These are phyloP conservation scores for Closterium sp. DNA, from an alignment of 139 green algal species.

Conservation along the genomic window DNA sequence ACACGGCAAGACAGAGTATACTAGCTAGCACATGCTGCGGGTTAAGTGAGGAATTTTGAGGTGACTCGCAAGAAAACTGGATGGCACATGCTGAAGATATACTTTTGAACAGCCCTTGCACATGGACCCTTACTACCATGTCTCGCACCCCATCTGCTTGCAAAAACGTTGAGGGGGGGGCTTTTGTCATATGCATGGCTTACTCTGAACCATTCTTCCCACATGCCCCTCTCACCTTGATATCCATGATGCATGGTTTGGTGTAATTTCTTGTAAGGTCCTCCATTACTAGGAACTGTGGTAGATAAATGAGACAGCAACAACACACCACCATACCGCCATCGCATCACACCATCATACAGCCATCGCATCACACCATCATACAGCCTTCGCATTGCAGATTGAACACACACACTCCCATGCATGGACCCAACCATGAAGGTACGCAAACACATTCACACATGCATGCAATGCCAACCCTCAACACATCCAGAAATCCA, in stretches of 20 bases:
- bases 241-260: constrained; percentile 29
- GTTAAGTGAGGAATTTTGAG: no score
- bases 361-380: not conserved
- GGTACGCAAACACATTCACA: not conserved
- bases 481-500: not conserved
- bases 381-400: no score
- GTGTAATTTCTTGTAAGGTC: constrained; percentile 24
- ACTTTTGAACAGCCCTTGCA: no score
- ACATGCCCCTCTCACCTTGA: constrained; percentile 20
- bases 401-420: not conserved
- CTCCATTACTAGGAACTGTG: constrained; percentile 27
- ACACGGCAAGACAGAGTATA: no score
- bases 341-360: not conserved
- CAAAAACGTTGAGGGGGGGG: no score
- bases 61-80: no score
- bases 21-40: no score
- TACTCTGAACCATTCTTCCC: not conserved
- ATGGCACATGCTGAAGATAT: no score
- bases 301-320: not conserved
- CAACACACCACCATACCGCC: not conserved
- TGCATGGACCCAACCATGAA: not conserved
- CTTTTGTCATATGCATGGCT: not conserved
- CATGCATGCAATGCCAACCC: not conserved
- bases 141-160: no score
- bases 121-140: no score